phyloP scores from a whole-genome alignment of 1,139 yeast genomes.

The Debaryomyces sp. region DNA sequence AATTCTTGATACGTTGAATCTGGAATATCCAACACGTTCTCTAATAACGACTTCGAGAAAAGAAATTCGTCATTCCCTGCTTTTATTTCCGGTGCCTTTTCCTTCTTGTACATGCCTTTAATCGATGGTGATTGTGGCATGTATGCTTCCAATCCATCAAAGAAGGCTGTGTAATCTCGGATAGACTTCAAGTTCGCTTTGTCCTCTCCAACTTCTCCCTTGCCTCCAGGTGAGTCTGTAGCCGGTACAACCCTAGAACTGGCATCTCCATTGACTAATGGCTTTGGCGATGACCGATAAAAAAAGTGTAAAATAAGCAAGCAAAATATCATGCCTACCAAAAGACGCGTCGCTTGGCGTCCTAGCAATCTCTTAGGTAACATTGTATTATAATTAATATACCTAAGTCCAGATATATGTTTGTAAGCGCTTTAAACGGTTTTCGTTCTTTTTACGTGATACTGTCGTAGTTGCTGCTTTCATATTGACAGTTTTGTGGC shows the following conservation, averaged over 20 bases:
- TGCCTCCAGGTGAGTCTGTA: background rate
- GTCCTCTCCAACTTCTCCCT: background rate
- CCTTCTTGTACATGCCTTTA: conserved; percentile 36
- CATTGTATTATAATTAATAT: background rate
- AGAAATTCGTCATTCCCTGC: conserved; percentile 27
- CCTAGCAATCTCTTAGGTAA: background rate
- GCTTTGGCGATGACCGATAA: background rate
- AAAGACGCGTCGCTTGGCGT: background rate
- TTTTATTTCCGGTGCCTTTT: conserved; percentile 36
- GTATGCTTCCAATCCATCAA: conserved; percentile 32
- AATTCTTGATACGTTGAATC: conserved; percentile 32
- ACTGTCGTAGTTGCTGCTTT: background rate
- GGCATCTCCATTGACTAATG: background rate
- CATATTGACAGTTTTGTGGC: background rate
- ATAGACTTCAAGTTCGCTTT: conserved; percentile 13
- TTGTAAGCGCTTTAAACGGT: background rate
- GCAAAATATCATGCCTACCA: background rate
- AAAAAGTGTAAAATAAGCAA: conserved; percentile 1
- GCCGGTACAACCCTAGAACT: background rate
- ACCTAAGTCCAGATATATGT: background rate
- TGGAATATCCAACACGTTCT: conserved; percentile 41
- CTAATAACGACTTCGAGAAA: conserved; percentile 42
- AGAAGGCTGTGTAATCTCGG: conserved; percentile 36
- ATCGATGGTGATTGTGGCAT: conserved; percentile 32
- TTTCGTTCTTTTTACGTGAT: background rate